Evolutionary conservation across 139 green algal genomes (phyloP), one percentile per base, ranked within the genome.

Genomic region (Volvox africanus): DNA sequence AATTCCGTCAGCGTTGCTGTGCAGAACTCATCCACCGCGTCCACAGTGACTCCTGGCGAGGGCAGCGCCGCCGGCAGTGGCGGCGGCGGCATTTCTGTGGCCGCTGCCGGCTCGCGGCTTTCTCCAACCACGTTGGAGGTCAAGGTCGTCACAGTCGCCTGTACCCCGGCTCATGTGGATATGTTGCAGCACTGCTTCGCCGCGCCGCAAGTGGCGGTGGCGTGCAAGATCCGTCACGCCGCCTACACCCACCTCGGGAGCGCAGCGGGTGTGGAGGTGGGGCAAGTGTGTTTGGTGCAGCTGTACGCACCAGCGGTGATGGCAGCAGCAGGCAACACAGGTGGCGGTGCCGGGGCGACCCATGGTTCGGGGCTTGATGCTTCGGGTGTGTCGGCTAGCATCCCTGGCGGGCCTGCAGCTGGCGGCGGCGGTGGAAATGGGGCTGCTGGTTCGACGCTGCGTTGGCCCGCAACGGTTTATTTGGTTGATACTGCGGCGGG

Each of bases 121-220:
- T 79, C 62, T 19, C 82, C 82, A 16, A 24, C 22, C 20, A 18
- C 19, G 1, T 24, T 62, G 17, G 62, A 88, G 82, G 82, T 88
- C 82, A 71, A 75, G 62, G 6, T 62, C 1, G 33, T 88, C 5
- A 36, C 62, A 26, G 67, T 68, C 67, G 83, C 83, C 67, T 69
- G 35, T 33, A 78, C 33, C 11, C 83, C 83, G 0, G 65, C 69
- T 37, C 83, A 88, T 65, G 22, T 81, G 24, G 83, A 68, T 68
- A 88, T 88, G 83, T 65, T 88, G 67, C 67, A 80, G 67, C 83
- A 88, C 83, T 80, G 67, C 67, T 88, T 69, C 83, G 65, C 67
- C 2, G 83, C 83, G 13, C 16, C 21, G 36, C 83, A 88, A 36
- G 67, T 88, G 20, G 82, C 82, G 1, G 21, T 88, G 11, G 32